These are phyloP conservation scores for Citeromyces siamensis DNA, from an alignment of 1,139 yeast species.

Conservation along the genomic window DNA sequence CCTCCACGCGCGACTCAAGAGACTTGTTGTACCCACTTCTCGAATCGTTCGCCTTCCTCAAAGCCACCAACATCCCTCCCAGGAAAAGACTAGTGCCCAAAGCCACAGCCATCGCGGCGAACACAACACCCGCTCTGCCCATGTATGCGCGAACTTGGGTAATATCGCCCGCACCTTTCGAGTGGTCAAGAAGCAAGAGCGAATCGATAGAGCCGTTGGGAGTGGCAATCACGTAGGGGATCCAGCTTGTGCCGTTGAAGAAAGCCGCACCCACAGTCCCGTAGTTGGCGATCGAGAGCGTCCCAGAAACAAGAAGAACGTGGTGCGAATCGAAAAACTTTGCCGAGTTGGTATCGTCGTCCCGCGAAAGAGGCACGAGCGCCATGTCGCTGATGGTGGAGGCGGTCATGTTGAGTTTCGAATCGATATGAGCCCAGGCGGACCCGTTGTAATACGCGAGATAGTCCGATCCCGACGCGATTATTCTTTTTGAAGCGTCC, in stretches of 20 bases:
- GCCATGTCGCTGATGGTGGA: constrained; percentile 23
- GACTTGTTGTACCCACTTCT: constrained; percentile 26
- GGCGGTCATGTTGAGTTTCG: constrained; percentile 14
- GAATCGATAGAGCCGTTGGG: constrained; percentile 11
- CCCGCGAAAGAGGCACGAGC: constrained; percentile 21
- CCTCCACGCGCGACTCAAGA: constrained; percentile 38
- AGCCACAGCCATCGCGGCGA: constrained; percentile 82
- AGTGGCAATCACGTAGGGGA: constrained; percentile 43
- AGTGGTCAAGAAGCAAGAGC: constrained; percentile 4
- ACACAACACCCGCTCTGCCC: constrained; percentile 69
- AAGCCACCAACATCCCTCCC: constrained; percentile 48
- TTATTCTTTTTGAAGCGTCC: constrained; percentile 33
- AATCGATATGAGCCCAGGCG: constrained; percentile 28
- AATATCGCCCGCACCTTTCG: constrained; percentile 12
- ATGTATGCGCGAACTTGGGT: constrained; percentile 16
- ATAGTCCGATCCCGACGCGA: constrained; percentile 41
- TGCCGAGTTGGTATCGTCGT: constrained; percentile 18
- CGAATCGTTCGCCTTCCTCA: constrained; percentile 35
- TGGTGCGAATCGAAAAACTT: constrained; percentile 28
- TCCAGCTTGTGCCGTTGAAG: constrained; percentile 62
- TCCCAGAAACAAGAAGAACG: constrained; percentile 53
- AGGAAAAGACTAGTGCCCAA: constrained; percentile 64
- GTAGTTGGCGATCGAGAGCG: constrained; percentile 31
- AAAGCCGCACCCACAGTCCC: constrained; percentile 60
- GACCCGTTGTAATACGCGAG: constrained; percentile 38